phyloP scores from a whole-genome alignment of 495 filamentous ascomycete genomes.

The Hypoxylon rickii region DNA sequence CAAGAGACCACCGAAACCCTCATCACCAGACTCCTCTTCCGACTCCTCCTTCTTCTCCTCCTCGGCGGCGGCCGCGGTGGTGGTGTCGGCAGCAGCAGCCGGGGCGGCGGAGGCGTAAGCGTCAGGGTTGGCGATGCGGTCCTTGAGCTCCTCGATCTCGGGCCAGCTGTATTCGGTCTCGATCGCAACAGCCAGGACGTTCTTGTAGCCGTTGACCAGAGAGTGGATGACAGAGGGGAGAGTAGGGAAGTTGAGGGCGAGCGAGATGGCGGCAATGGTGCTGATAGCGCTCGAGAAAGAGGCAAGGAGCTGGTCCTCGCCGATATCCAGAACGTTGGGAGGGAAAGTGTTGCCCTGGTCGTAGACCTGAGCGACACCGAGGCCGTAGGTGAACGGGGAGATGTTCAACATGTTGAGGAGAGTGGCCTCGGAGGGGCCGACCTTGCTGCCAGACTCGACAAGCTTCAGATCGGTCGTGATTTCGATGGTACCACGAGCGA shows the following conservation, averaged over 20 bases:
- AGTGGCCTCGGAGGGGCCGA: constrained; percentile 97
- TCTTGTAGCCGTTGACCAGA: constrained; percentile 96
- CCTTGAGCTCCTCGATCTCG: constrained; percentile 95
- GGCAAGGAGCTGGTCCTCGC: constrained; percentile 87
- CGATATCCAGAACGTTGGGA: constrained; percentile 84
- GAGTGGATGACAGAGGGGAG: constrained; percentile 96
- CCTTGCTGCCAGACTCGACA: constrained; percentile 87
- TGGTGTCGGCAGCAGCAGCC: constrained; percentile 57
- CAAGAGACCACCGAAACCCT: constrained; percentile 75
- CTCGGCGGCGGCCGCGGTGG: constrained; percentile 54
- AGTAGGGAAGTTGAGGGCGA: constrained; percentile 92
- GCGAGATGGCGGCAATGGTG: constrained; percentile 86
- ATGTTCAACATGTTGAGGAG: constrained; percentile 99
- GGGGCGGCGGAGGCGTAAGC: constrained; percentile 85
- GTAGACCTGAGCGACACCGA: constrained; percentile 95
- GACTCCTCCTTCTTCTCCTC: constrained; percentile 64
- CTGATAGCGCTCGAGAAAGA: constrained; percentile 79
- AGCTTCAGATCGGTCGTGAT: constrained; percentile 98
- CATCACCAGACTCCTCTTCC: constrained; percentile 62
- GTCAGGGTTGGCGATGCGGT: constrained; percentile 97
- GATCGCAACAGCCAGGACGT: constrained; percentile 85
- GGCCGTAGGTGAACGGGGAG: constrained; percentile 99
- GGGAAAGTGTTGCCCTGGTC: constrained; percentile 91
- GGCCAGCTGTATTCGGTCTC: constrained; percentile 93
- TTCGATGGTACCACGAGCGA: constrained; percentile 99